phyloP scores from a whole-genome alignment of 768 basidiomycete genomes.

The Gelatoporia subvermispora region DNA sequence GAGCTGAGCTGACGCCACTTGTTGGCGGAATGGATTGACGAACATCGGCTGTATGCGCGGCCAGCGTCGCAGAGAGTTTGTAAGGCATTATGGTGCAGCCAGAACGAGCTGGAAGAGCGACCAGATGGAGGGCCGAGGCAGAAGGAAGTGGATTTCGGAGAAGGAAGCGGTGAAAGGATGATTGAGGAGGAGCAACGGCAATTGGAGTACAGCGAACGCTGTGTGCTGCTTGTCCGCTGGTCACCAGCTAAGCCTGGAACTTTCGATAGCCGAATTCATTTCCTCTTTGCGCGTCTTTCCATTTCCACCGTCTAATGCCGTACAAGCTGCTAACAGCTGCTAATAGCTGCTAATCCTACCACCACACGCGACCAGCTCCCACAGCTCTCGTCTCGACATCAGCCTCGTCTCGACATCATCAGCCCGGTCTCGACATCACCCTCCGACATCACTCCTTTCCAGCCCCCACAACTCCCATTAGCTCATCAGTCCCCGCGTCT shows the following conservation, averaged over 20 bases:
- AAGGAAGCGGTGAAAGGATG: slow-evolving; percentile 4
- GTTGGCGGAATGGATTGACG: slow-evolving; percentile 25
- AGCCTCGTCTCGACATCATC: neutral
- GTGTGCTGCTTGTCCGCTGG: neutral
- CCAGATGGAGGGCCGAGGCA: slow-evolving; percentile 14
- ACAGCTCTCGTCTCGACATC: too few relatives aligned
- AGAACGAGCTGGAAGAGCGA: slow-evolving; percentile 5
- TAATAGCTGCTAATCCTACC: too few relatives aligned
- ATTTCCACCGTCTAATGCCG: neutral
- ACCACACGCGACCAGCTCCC: too few relatives aligned
- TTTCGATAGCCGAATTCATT: slow-evolving; percentile 14
- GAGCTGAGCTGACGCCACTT: slow-evolving; percentile 16
- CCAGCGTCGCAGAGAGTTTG: slow-evolving; percentile 71
- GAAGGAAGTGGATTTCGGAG: slow-evolving; percentile 10
- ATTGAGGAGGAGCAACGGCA: slow-evolving; percentile 7
- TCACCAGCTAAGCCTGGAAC: slow-evolving; percentile 9
- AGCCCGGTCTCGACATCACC: too few relatives aligned
- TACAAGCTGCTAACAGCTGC: too few relatives aligned
- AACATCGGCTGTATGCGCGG: slow-evolving; percentile 72
- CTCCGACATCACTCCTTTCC: neutral
- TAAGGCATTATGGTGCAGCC: slow-evolving; percentile 50
- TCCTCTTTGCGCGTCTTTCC: neutral
- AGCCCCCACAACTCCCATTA: neutral
- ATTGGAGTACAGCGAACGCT: slow-evolving; percentile 14
- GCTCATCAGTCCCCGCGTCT: neutral